Percentiles rank a stretch among this genome's conserved stretches.
Conservation (phyloP, 2,329 filamentous ascomycete genomes). For the Fusarium xylarioides region DNA sequence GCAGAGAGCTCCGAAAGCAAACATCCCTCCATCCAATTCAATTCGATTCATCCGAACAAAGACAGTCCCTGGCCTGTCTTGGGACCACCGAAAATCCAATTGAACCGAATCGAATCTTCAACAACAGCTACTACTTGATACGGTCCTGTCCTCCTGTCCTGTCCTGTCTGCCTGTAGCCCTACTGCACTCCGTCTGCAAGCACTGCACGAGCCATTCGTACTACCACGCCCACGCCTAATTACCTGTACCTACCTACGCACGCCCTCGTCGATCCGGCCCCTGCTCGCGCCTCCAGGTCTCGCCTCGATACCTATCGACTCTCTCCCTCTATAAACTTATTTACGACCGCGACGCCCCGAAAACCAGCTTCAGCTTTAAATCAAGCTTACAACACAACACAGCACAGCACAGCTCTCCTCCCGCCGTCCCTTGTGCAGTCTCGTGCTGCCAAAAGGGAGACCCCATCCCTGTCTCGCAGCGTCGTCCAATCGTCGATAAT, state of each 20-base stretch:
- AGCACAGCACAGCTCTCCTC: not conserved
- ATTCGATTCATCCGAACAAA: slow-evolving; percentile 20
- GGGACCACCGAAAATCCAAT: slow-evolving; percentile 14
- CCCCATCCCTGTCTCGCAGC: slow-evolving; percentile 22
- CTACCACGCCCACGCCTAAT: not conserved
- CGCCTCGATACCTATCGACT: slow-evolving; percentile 8
- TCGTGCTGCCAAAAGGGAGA: slow-evolving; percentile 25
- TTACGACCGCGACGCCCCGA: slow-evolving; percentile 10
- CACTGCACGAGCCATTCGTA: slow-evolving; percentile 6
- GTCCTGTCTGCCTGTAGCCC: not conserved
- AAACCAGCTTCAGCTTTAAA: slow-evolving; percentile 21
- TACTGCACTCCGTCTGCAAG: slow-evolving; percentile 8
- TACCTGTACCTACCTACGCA: not conserved
- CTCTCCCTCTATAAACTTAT: not conserved
- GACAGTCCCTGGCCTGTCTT: slow-evolving; percentile 12
- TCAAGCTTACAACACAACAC: slow-evolving; percentile 5
- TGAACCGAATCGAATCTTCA: slow-evolving; percentile 25
- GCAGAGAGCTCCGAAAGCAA: slow-evolving; percentile 26
- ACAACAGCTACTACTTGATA: slow-evolving; percentile 1
- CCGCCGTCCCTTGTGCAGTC: slow-evolving; percentile 10
- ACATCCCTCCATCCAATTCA: slow-evolving; percentile 1
- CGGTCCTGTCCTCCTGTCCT: not conserved
- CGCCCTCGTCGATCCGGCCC: slow-evolving; percentile 21
- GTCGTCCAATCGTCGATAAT: slow-evolving; percentile 34
- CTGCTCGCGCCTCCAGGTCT: slow-evolving; percentile 13